Conservation (phyloP, 139 green algal genomes). For the Tetradesmus lagerheimii region DNA sequence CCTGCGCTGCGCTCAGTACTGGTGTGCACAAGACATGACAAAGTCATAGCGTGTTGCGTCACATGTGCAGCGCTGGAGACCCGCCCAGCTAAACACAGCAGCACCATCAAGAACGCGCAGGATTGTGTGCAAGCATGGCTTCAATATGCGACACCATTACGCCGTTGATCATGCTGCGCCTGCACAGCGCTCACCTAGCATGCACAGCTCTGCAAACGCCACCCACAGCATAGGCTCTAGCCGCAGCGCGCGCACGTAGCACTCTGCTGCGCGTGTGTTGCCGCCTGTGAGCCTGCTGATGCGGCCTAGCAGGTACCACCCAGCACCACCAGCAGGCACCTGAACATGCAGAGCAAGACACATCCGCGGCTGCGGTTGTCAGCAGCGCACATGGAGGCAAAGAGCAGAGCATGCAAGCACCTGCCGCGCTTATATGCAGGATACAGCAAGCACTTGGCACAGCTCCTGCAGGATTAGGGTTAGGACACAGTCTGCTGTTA, state of each 20-base stretch:
- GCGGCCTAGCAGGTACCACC: conserved; percentile 88
- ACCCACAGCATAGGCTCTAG: conserved; percentile 91
- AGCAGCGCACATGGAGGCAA: not conserved
- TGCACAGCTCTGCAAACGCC: conserved; percentile 95
- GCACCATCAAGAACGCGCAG: too few relatives aligned
- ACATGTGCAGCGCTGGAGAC: too few relatives aligned
- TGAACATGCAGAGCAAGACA: conserved; percentile 20
- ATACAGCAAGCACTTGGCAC: too few relatives aligned
- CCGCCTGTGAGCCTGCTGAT: conserved; percentile 77
- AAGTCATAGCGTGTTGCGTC: too few relatives aligned
- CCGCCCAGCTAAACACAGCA: too few relatives aligned
- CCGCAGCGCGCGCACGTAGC: conserved; percentile 77
- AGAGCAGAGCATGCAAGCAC: not conserved
- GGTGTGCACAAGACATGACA: too few relatives aligned
- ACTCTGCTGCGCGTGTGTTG: conserved; percentile 65
- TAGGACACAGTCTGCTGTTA: too few relatives aligned
- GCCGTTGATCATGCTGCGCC: not conserved
- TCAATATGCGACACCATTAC: too few relatives aligned
- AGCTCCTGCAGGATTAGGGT: too few relatives aligned
- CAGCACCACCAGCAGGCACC: conserved; percentile 87
- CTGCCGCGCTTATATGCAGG: not conserved
- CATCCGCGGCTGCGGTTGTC: not conserved
- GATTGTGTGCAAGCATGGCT: too few relatives aligned
- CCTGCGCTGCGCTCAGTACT: not conserved
- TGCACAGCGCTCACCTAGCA: conserved; percentile 68